Base-by-base conservation (phyloP, 2,329 filamentous ascomycete species). In the Diaporthe sp. region DNA sequence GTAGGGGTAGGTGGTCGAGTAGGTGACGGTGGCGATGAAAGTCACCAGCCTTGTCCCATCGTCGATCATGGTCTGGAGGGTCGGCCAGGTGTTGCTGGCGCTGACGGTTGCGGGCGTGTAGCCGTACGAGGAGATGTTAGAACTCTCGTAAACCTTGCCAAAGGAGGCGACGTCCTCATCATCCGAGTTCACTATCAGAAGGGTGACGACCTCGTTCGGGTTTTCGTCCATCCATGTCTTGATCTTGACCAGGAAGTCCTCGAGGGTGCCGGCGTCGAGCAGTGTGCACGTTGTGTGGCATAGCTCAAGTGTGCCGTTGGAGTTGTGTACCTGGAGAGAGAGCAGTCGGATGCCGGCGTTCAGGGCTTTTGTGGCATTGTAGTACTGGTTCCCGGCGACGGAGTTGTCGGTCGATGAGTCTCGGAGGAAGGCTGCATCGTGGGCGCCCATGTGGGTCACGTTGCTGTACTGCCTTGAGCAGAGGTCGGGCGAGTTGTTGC, bases 401-500 rank as follows among this genome's bases (percentile, higher is more conserved):
- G 91, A 91, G 82, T 92, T 90, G 76, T 85, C 86, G 0, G 91
- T 93, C 73, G 88, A 88, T 37, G 85, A 82, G 80, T 95, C 92
- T 68, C 93, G 88, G 58, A 95, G 83, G 82, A 95, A 96, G 15
- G 94, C 88, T 76, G 90, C 92, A 84, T 95, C 90, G 85, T 96
- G 94, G 25, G 93, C 93, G 31, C 94, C 94, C 81, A 96, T 90
- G 82, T 96, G 90, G 4, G 94, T 96, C 79, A 97, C 90, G 79
- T 93, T 91, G 85, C 91, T 92, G 86, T 97, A 97, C 25, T 90
- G 85, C 78, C 90, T 91, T 77, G 85, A 86, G 87, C 95, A 97
- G 55, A 97, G 89, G 58, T 88, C 85, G 0, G 94, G 93, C 0
- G 93, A 95, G 87, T 96, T 96, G 86, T 97, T 97, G 89, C 95